These are phyloP conservation scores for Royoungia palumana DNA, from an alignment of 768 basidiomycete species.

Conservation along the genomic window DNA sequence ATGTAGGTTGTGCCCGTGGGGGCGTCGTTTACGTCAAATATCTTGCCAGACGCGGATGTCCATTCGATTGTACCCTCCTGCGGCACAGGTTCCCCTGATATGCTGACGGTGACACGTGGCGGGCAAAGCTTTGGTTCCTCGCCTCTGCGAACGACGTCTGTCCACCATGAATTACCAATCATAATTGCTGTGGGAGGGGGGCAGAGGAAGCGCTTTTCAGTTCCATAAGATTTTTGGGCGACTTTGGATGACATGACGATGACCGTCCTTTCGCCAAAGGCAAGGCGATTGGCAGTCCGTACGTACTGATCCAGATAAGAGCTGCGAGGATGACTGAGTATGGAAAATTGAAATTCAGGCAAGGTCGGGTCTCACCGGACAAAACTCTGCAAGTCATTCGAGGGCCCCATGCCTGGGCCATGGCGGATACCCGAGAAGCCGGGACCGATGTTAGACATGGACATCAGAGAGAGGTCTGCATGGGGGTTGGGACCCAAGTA, in stretches of 20 bases:
- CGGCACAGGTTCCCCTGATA: slow-evolving; percentile 85
- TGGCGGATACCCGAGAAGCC: slow-evolving; percentile 64
- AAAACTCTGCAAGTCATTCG: slow-evolving; percentile 75
- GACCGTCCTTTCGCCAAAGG: slow-evolving; percentile 89
- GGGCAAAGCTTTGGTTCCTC: slow-evolving; percentile 73
- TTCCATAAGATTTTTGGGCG: slow-evolving; percentile 96
- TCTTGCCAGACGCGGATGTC: slow-evolving; percentile 81
- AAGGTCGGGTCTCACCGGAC: slow-evolving; percentile 53
- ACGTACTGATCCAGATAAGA: slow-evolving; percentile 86
- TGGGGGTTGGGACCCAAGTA: slow-evolving; percentile 53
- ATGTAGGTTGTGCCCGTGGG: slow-evolving; percentile 84
- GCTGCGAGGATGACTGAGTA: slow-evolving; percentile 34
- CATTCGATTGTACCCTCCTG: slow-evolving; percentile 86
- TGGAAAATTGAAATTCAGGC: slow-evolving; percentile 16
- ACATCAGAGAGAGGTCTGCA: slow-evolving; percentile 58
- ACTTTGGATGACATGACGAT: slow-evolving; percentile 98
- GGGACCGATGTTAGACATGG: slow-evolving; percentile 60
- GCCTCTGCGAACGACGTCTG: slow-evolving; percentile 68
- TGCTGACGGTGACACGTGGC: slow-evolving; percentile 83
- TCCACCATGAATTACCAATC: slow-evolving; percentile 96
- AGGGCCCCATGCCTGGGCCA: slow-evolving; percentile 53
- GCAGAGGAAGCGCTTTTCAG: slow-evolving; percentile 92
- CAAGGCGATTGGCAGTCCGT: slow-evolving; percentile 77
- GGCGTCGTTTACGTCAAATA: slow-evolving; percentile 76
- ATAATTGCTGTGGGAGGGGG: slow-evolving; percentile 92